A percentile compares a stretch with the other conserved stretches of the same genome.
Conservation (phyloP, 116 monocot species). For the Papilionanthe hybrid region DNA sequence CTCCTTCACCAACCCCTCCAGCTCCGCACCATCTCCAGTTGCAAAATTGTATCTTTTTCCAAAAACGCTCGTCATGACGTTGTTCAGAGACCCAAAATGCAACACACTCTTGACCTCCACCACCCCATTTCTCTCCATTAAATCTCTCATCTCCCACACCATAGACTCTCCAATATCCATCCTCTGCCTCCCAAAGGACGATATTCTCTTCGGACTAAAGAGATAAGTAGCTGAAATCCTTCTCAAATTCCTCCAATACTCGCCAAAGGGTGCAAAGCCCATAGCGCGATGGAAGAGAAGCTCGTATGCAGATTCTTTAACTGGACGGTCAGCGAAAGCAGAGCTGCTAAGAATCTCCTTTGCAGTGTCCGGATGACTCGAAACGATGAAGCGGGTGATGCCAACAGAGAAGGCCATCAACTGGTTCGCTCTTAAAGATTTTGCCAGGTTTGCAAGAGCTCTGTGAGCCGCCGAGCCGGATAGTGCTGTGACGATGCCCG, state of each 20-base stretch:
- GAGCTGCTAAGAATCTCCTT: slow-evolving; percentile 51
- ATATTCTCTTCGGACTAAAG: slow-evolving; percentile 40
- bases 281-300: slow-evolving; percentile 61
- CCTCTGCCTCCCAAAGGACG: slow-evolving; percentile 21
- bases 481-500: slow-evolving; percentile 19
- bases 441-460: slow-evolving; percentile 18
- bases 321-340: slow-evolving; percentile 49
- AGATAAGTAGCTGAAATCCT: slow-evolving; percentile 35
- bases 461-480: slow-evolving; percentile 31
- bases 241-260: slow-evolving; percentile 47
- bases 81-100: slow-evolving; percentile 50
- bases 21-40: slow-evolving; percentile 19
- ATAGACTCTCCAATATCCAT: slow-evolving; percentile 23
- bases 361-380: slow-evolving; percentile 50
- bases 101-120: slow-evolving; percentile 33
- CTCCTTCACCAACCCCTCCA: slow-evolving; percentile 25
- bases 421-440: slow-evolving; percentile 9
- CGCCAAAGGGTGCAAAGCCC: slow-evolving; percentile 55
- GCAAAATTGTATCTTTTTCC: slow-evolving; percentile 34
- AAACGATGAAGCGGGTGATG: slow-evolving; percentile 41
- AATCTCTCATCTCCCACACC: slow-evolving; percentile 21
- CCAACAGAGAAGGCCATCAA: slow-evolving; percentile 68
- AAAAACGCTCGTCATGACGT: slow-evolving; percentile 63
- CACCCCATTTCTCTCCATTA: slow-evolving; percentile 38
- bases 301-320: slow-evolving; percentile 51